Base-by-base conservation (phyloP, 495 filamentous ascomycete genomes). In the Talaromyces adpressus region DNA sequence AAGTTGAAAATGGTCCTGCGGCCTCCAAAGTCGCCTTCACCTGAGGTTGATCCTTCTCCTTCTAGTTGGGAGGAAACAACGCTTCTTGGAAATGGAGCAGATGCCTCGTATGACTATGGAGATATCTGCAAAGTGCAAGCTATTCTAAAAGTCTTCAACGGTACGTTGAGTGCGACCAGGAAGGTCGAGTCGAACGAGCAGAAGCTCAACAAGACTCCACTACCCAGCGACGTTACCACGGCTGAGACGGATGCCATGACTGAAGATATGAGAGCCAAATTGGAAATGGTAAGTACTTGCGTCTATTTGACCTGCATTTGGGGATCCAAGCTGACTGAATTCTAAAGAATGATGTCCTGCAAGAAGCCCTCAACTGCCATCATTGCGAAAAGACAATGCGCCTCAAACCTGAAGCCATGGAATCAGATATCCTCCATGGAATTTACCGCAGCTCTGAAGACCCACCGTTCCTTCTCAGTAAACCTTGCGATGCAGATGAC, bases 301-400 rank as follows among this genome's bases (percentile, higher is more conserved):
- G 6, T 41, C 32, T 5, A 34, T 41, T 9, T 36, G 7, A 59
- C 12, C n/a, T 36, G 4, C 14, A 4, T 61, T 51, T 4, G 3
- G 39, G 14, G 23, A 27, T 29, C 39, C 3, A 39, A 22, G 9
- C 45, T 62, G 5, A 58, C 30, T n/a, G 7, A 12, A 14, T 12
- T 5, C 16, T 5, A 36, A 8, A 66, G 67, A 66, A 64, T n/a
- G 39, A 49, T 25, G 64, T 67, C 4, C 64, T 75, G 27, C 65
- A 72, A 58, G 73, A 76, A 66, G 75, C 73, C 32, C 68, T 77
- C 9, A 54, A 60, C 41, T 76, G 75, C 60, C 68, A 62, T 16
- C 66, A 67, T 7, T 76, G 73, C 64, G 60, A 62, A 11, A 52
- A 62, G 22, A 52, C 60, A 32, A 62, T 56, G 59, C 5, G 63